A percentile compares a stretch with the other conserved stretches of the same genome.
These are phyloP conservation scores for Metarhizium sp. DNA, from an alignment of 2,329 filamentous ascomycete genomes.

Conservation along the genomic window DNA sequence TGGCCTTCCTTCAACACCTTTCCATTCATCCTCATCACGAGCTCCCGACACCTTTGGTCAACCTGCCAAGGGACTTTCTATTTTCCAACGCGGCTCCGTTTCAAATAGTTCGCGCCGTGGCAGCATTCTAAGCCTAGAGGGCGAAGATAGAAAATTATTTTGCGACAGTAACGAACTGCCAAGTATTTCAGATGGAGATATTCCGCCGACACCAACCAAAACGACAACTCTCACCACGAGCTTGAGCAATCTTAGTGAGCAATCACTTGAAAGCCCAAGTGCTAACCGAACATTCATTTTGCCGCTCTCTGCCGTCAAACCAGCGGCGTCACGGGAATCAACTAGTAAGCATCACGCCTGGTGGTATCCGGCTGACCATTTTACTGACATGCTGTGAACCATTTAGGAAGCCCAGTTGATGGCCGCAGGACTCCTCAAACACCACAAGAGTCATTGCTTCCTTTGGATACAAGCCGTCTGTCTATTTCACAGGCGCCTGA, in stretches of 20 bases:
- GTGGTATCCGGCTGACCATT: conserved; percentile 6
- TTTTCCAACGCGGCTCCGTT: conserved; percentile 51
- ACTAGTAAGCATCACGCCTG: conserved; percentile 34
- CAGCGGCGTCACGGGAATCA: conserved; percentile 23
- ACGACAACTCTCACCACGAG: conserved; percentile 36
- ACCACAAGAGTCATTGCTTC: conserved; percentile 63
- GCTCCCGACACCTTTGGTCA: conserved; percentile 40
- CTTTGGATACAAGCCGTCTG: conserved; percentile 71
- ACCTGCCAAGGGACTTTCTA: conserved; percentile 52
- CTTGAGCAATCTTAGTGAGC: conserved; percentile 27
- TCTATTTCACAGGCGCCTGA: conserved; percentile 62
- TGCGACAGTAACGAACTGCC: conserved; percentile 19
- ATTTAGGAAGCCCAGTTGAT: conserved; percentile 54
- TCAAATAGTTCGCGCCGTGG: conserved; percentile 39
- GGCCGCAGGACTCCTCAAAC: conserved; percentile 62
- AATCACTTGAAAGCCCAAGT: conserved; percentile 37
- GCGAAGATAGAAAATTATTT: conserved; percentile 54
- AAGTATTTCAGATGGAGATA: conserved; percentile 39
- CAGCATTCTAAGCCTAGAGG: conserved; percentile 75
- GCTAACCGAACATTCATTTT: conserved; percentile 33
- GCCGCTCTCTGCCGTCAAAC: conserved; percentile 31
- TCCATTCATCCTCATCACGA: conserved; percentile 48
- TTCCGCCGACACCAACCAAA: conserved; percentile 94
- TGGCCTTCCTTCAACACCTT: conserved; percentile 69
- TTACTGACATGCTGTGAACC: conserved; percentile 37